Conservation (phyloP, 2,329 filamentous ascomycete genomes). For the Pseudogymnoascus sp. region DNA sequence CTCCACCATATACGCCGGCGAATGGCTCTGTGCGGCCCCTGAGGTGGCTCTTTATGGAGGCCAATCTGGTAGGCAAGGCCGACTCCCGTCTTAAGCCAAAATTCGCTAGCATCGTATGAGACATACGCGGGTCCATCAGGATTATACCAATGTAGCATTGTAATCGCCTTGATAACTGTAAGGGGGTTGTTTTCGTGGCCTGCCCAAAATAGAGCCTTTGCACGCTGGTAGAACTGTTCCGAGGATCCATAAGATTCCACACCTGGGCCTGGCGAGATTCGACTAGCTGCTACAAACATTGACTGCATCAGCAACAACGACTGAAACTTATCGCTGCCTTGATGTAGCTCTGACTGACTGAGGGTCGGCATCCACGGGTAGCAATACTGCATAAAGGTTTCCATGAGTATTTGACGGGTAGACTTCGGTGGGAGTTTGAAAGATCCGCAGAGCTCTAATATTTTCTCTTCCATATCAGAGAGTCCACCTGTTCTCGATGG, state of each 20-base stretch:
- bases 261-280: background rate
- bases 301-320: background rate
- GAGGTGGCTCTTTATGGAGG: background rate
- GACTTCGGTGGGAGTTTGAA: background rate
- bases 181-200: slow-evolving; percentile 31
- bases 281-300: background rate
- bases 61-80: background rate
- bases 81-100: background rate
- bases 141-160: slow-evolving; percentile 33
- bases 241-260: background rate
- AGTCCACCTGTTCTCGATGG: background rate
- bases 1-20: background rate
- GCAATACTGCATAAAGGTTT: background rate
- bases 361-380: background rate
- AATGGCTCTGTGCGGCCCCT: background rate
- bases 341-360: background rate
- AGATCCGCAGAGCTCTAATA: background rate
- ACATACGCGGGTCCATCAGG: slow-evolving; percentile 32
- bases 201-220: slow-evolving; percentile 31
- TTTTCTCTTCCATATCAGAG: background rate
- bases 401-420: background rate
- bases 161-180: slow-evolving; percentile 30
- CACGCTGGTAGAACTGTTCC: slow-evolving; percentile 26
- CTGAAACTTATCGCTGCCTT: background rate
- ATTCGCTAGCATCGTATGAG: background rate